phyloP scores from a whole-genome alignment of 2,329 filamentous ascomycete genomes.

The Colletotrichum liaoningense region DNA sequence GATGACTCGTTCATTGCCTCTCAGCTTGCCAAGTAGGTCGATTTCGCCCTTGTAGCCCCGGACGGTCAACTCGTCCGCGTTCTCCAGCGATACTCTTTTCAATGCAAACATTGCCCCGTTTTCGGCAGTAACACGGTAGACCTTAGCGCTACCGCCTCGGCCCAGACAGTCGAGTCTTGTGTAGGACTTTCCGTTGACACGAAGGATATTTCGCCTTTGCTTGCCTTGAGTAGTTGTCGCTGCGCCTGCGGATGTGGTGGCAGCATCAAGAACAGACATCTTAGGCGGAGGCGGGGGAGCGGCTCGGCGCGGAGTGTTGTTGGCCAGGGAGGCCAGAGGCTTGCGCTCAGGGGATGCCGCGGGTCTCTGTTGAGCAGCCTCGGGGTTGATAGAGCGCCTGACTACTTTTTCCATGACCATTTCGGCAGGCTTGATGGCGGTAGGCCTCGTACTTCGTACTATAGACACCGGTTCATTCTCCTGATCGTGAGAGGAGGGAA shows the following conservation, averaged over 20 bases:
- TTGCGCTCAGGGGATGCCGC: constrained; percentile 66
- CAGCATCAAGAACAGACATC: constrained; percentile 95
- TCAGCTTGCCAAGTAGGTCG: constrained; percentile 84
- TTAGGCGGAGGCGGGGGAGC: constrained; percentile 90
- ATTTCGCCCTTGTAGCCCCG: constrained; percentile 96
- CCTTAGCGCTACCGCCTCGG: constrained; percentile 91
- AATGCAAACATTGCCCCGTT: constrained; percentile 96
- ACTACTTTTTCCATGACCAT: constrained; percentile 65
- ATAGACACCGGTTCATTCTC: constrained; percentile 84
- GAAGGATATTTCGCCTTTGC: constrained; percentile 85
- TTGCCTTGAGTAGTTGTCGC: constrained; percentile 77
- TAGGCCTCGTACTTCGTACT: constrained; percentile 71
- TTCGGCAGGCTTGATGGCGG: constrained; percentile 64
- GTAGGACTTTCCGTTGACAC: constrained; percentile 91
- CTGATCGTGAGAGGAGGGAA: constrained; percentile 78
- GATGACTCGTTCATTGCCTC: constrained; percentile 89
- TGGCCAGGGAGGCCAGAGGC: constrained; percentile 63
- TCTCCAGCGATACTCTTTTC: constrained; percentile 91
- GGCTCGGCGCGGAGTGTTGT: constrained; percentile 80
- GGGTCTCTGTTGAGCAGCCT: constrained; percentile 49
- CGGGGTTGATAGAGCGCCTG: constrained; percentile 60
- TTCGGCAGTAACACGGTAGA: constrained; percentile 96
- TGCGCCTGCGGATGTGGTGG: constrained; percentile 85
- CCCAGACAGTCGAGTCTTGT: constrained; percentile 91
- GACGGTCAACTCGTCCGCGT: constrained; percentile 86